These are phyloP conservation scores for Aspergillus pseudotamarii DNA, from an alignment of 2,329 filamentous ascomycete genomes.

Conservation along the genomic window DNA sequence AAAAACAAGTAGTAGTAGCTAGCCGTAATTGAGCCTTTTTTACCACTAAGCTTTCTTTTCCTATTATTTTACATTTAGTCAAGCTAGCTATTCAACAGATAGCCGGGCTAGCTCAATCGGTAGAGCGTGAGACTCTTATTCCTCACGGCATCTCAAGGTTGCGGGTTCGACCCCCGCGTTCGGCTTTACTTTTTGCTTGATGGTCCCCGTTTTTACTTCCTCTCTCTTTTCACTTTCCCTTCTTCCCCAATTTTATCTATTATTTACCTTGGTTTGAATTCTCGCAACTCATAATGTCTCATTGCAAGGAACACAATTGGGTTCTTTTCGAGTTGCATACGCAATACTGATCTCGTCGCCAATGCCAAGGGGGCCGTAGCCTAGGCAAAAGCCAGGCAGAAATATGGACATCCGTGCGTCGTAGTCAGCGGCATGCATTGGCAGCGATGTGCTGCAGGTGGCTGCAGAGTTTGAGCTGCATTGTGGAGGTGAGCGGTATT, in stretches of 20 bases:
- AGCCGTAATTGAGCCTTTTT: too few relatives aligned
- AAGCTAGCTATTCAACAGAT: background rate
- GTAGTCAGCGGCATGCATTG: background rate
- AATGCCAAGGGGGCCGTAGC: background rate
- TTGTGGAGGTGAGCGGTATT: background rate
- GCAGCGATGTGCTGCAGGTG: conserved; percentile 1
- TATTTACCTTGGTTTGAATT: background rate
- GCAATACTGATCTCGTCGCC: background rate
- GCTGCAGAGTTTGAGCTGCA: conserved; percentile 1
- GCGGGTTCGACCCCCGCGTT: conserved; percentile 49
- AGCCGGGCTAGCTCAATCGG: conserved; percentile 56
- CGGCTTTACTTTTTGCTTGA: conserved; percentile 29
- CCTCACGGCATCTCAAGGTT: conserved; percentile 34
- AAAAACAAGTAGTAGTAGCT: too few relatives aligned
- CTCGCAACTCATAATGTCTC: background rate
- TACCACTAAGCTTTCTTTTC: background rate
- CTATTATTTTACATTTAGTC: background rate
- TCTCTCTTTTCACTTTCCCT: background rate
- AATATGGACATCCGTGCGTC: background rate
- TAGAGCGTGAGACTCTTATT: conserved; percentile 55
- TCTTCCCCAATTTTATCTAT: background rate
- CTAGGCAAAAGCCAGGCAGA: background rate
- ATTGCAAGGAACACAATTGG: background rate
- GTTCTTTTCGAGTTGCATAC: background rate
- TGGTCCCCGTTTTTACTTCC: background rate